phyloP scores from a whole-genome alignment of 495 filamentous ascomycete genomes.

The Podospora anserina region DNA sequence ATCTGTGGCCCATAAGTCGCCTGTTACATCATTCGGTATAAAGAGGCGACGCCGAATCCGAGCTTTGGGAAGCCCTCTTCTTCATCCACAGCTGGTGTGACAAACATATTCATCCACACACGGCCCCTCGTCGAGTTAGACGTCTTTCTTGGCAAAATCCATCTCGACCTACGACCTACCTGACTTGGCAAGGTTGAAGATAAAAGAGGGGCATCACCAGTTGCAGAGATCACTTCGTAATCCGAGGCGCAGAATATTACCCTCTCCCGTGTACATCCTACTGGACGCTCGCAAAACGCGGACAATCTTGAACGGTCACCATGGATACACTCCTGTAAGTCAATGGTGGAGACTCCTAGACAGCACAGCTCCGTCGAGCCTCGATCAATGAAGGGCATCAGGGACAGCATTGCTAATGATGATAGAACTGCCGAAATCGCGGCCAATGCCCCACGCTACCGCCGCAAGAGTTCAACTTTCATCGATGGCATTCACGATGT shows the following conservation, averaged over 20 bases:
- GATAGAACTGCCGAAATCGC: slow-evolving; percentile 78
- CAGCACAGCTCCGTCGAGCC: not conserved
- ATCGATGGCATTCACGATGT: slow-evolving; percentile 97
- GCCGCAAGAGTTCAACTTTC: slow-evolving; percentile 89
- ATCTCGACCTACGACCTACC: not conserved
- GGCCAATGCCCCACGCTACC: slow-evolving; percentile 74
- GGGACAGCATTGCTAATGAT: slow-evolving; percentile 20
- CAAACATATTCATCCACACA: not conserved
- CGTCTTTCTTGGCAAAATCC: not conserved
- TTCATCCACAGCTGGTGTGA: not conserved
- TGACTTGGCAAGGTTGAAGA: not conserved
- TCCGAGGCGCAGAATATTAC: not conserved
- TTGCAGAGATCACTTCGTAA: not conserved
- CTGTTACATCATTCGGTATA: not conserved
- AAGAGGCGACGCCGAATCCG: not conserved
- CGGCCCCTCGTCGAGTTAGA: not conserved
- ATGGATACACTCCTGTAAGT: slow-evolving; percentile 86
- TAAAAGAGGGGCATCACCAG: not conserved
- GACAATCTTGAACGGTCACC: not conserved
- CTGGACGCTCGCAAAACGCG: not conserved
- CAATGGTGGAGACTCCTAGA: not conserved
- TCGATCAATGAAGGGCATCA: slow-evolving; percentile 6
- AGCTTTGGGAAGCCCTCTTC: not conserved
- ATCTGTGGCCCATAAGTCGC: not conserved
- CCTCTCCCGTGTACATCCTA: not conserved